Evolutionary conservation across 2,329 filamentous ascomycete genomes (phyloP).

Genomic region (Apiospora hydei): DNA sequence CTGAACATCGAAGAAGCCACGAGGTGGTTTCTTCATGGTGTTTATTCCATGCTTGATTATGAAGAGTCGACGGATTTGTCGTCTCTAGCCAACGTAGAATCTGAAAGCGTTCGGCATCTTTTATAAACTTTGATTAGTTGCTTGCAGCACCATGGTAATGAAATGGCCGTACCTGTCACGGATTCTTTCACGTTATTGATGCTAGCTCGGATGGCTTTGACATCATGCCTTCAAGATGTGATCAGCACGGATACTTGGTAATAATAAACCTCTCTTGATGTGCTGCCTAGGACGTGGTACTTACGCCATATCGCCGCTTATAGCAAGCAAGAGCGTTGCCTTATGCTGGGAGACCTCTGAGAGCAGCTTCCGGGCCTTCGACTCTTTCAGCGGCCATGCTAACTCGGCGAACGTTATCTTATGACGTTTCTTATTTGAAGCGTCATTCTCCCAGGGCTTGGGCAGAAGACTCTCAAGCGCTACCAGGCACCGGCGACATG

Average conservation of each 20-base stretch:
- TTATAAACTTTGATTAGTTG: not conserved
- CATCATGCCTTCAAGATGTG: conserved; percentile 5
- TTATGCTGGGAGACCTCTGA: conserved; percentile 29
- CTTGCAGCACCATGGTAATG: no score
- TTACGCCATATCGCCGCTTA: conserved; percentile 27
- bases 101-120: not conserved
- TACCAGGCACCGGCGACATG: not conserved
- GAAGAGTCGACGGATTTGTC: not conserved
- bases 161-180: not conserved
- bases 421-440: not conserved
- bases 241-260: not conserved
- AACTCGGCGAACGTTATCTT: conserved; percentile 17
- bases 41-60: not conserved
- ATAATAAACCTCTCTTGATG: not conserved
- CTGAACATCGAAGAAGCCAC: not conserved
- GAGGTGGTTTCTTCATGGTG: not conserved
- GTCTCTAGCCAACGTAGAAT: not conserved
- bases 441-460: not conserved
- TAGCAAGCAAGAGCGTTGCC: conserved; percentile 27
- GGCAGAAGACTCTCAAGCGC: not conserved
- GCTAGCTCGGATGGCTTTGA: conserved; percentile 10
- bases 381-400: conserved; percentile 30
- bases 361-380: conserved; percentile 27
- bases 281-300: not conserved
- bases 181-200: not conserved